phyloP scores from a whole-genome alignment of 495 filamentous ascomycete species.

The Chaetomium cochliodes region DNA sequence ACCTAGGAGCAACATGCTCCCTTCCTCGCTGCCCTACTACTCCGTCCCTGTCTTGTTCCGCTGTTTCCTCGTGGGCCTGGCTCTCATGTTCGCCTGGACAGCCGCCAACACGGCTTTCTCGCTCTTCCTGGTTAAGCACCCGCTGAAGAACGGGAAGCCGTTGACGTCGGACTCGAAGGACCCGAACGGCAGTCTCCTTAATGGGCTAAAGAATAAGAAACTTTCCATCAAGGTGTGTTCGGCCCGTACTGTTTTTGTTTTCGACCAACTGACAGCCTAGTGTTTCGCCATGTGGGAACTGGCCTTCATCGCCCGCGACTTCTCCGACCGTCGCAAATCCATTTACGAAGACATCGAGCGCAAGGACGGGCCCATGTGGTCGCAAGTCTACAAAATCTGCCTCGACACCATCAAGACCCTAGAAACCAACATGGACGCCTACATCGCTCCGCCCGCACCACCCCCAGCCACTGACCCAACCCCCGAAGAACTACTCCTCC shows the following conservation, averaged over 20 bases:
- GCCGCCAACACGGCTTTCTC: constrained; percentile 73
- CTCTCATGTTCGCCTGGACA: constrained; percentile 72
- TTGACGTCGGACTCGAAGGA: constrained; percentile 81
- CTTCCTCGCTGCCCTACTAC: constrained; percentile 57
- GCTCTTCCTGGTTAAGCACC: constrained; percentile 71
- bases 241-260: background rate
- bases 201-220: constrained; percentile 75
- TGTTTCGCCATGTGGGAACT: constrained; percentile 92
- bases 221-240: constrained; percentile 55
- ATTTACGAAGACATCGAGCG: constrained; percentile 92
- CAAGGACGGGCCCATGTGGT: constrained; percentile 72
- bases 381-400: constrained; percentile 68
- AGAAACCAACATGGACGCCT: constrained; percentile 60
- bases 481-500: constrained; percentile 29
- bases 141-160: constrained; percentile 78
- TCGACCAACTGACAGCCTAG: constrained; percentile 40
- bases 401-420: constrained; percentile 65
- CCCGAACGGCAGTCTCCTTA: constrained; percentile 85
- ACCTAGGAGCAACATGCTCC: constrained; percentile 63
- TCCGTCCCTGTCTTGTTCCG: constrained; percentile 57
- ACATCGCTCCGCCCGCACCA: constrained; percentile 48
- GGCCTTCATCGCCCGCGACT: constrained; percentile 69
- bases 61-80: constrained; percentile 60
- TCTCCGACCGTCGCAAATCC: constrained; percentile 67
- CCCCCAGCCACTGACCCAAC: constrained; percentile 31